Evolutionary conservation across 2,329 filamentous ascomycete genomes (phyloP).

Genomic region (Huntiella decipiens): DNA sequence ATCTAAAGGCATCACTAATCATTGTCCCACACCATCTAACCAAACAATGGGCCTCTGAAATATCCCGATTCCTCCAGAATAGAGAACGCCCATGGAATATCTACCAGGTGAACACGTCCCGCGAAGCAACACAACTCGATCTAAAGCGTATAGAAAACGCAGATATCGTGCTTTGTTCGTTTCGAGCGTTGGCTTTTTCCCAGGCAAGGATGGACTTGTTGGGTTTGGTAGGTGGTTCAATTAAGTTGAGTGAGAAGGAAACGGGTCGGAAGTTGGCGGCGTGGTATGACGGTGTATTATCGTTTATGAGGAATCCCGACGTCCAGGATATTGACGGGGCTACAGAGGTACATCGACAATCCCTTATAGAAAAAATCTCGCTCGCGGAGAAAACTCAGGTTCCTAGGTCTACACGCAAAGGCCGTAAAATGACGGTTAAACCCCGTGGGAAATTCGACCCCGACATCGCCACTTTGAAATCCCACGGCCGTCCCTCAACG

Average conservation of each 20-base stretch:
- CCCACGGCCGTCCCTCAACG: neutral
- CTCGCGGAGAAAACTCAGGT: conserved; percentile 3
- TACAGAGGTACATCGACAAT: neutral
- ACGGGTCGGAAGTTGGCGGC: conserved; percentile 7
- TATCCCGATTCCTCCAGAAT: conserved; percentile 17
- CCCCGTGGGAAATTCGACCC: neutral
- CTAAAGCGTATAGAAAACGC: conserved; percentile 15
- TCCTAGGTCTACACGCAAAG: conserved; percentile 4
- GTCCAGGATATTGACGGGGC: conserved; percentile 1
- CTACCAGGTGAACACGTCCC: conserved; percentile 14
- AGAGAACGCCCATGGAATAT: conserved; percentile 12
- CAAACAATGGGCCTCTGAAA: conserved; percentile 21
- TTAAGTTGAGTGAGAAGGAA: conserved; percentile 11
- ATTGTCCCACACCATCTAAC: conserved; percentile 23
- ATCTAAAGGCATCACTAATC: conserved; percentile 21
- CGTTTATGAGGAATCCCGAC: neutral
- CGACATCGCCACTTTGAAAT: neutral
- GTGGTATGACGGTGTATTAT: conserved; percentile 8
- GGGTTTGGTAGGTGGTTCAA: conserved; percentile 9
- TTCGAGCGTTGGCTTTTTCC: conserved; percentile 14
- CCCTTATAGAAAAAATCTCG: neutral
- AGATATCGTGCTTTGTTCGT: conserved; percentile 20
- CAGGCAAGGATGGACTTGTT: conserved; percentile 6
- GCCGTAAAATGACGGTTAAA: neutral
- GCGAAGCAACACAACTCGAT: conserved; percentile 1